Evolutionary conservation across 2,329 filamentous ascomycete genomes (phyloP).

Genomic region (Fusarium vanettenii): DNA sequence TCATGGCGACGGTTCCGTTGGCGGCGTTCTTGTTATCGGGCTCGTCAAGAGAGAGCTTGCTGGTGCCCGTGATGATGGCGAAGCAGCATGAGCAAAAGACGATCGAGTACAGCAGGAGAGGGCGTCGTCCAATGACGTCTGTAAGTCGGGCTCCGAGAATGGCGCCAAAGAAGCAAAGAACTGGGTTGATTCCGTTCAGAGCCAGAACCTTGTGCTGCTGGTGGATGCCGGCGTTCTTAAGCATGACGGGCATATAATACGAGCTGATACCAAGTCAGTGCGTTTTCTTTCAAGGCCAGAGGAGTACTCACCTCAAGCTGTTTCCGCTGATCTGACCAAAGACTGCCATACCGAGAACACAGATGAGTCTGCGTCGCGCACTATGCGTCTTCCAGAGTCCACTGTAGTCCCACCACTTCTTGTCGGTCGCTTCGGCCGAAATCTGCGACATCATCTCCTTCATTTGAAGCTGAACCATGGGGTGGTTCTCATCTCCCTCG

Average conservation of each 20-base stretch:
- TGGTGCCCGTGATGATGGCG: slow-evolving; percentile 61
- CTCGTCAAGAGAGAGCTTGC: slow-evolving; percentile 55
- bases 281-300: fast-evolving
- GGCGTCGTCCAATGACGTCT: slow-evolving; percentile 68
- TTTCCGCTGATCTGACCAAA: slow-evolving; percentile 67
- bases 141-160: slow-evolving; percentile 66
- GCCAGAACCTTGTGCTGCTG: slow-evolving; percentile 59
- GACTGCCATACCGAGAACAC: slow-evolving; percentile 62
- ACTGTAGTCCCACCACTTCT: slow-evolving; percentile 67
- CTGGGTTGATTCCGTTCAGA: slow-evolving; percentile 64
- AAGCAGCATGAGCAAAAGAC: slow-evolving; percentile 60
- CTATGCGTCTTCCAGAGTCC: slow-evolving; percentile 63
- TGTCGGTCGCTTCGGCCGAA: slow-evolving; percentile 62
- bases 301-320: slow-evolving; percentile 47
- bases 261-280: slow-evolving; percentile 39
- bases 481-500: slow-evolving; percentile 60
- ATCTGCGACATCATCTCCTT: slow-evolving; percentile 61
- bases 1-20: slow-evolving; percentile 59
- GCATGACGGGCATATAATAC: slow-evolving; percentile 67
- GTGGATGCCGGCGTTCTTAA: slow-evolving; percentile 64
- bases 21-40: slow-evolving; percentile 51
- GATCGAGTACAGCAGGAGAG: slow-evolving; percentile 61
- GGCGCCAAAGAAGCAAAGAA: slow-evolving; percentile 62
- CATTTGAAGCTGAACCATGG: slow-evolving; percentile 64
- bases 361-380: slow-evolving; percentile 61